A percentile compares a stretch with the other conserved stretches of the same genome.
phyloP scores from a whole-genome alignment of 768 basidiomycete species.

The Hydnomerulius pinastri region DNA sequence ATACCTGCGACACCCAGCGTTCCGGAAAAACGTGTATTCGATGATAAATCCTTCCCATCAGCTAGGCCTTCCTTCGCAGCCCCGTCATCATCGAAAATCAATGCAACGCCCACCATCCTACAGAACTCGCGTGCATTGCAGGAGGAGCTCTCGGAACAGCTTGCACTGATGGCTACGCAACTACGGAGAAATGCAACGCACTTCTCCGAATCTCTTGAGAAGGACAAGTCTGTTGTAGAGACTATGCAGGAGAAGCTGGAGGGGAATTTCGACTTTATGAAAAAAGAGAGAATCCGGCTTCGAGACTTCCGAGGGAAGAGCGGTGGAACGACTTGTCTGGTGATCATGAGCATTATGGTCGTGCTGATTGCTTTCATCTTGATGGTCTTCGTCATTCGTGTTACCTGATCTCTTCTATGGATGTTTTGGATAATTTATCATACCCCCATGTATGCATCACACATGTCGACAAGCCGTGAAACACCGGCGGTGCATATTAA shows the following conservation, averaged over 20 bases:
- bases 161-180: constrained; percentile 85
- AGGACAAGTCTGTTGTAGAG: constrained; percentile 73
- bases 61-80: constrained; percentile 28
- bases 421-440: constrained; percentile 2
- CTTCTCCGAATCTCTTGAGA: constrained; percentile 70
- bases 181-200: constrained; percentile 82
- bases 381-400: constrained; percentile 73
- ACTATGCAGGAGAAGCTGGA: constrained; percentile 73
- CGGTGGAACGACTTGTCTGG: constrained; percentile 72
- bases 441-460: background rate
- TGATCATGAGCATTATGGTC: constrained; percentile 59
- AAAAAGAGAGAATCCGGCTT: constrained; percentile 60
- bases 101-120: constrained; percentile 41
- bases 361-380: constrained; percentile 70
- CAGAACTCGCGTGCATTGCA: constrained; percentile 67
- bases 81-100: constrained; percentile 36
- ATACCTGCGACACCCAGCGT: constrained; percentile 38
- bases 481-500: constrained; percentile 6
- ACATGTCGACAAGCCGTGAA: background rate
- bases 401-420: constrained; percentile 41
- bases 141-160: constrained; percentile 70
- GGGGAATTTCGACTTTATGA: constrained; percentile 68
- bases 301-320: constrained; percentile 65
- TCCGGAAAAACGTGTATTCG: constrained; percentile 11
- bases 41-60: constrained; percentile 11